Base-by-base conservation (phyloP, 2,329 filamentous ascomycete genomes). In the Hymenoscyphus fructigenus region DNA sequence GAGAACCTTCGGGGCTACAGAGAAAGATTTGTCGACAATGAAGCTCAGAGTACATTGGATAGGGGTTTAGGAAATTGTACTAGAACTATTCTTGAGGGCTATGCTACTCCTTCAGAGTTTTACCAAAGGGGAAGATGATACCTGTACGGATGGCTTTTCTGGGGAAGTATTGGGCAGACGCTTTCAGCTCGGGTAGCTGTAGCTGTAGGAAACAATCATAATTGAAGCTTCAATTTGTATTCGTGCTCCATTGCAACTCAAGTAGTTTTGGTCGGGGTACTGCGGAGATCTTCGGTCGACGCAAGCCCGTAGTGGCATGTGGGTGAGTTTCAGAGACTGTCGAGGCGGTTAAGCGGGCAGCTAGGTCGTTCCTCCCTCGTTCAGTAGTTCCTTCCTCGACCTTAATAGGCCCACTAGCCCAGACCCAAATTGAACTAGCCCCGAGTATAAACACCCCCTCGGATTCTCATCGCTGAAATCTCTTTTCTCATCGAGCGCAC, bases 1-100 rank as follows among this genome's bases (percentile, higher is more conserved):
- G 29, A 59, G 14, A 59, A 59, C 12, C 57, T 59, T 6, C 12
- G 23, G 23, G 32, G 6, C 5, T 26, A 26, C 14, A 9, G 20
- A 59, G 57, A 41, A 4, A 34, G 34, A 3, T 59, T 44, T 44
- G 5, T 41, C 10, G 36, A 59, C 7, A 26, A 29, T 26, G 29
- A 36, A 12, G 57, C 23, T 2, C 57, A 29, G 36, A 59, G 57
- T 38, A 59, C 36, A 6, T 17, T 59, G 34, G 20, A 59, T 12
- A 59, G 57, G 17, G 32, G 57, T 17, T 41, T 59, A 14, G 57
- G 57, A 41, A 23, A 26, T 23, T 20, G 14, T 17, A 59, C 57
- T 15, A 59, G 57, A 15, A 59, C 57, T 17, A 36, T 59, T 20
- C 29, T 59, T 23, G 57, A 59, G 20, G 57, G 57, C 20, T 53